A percentile compares a stretch with the other conserved stretches of the same genome.
phyloP scores from a whole-genome alignment of 345 rosid species.

The Noccaea caerulescens region DNA sequence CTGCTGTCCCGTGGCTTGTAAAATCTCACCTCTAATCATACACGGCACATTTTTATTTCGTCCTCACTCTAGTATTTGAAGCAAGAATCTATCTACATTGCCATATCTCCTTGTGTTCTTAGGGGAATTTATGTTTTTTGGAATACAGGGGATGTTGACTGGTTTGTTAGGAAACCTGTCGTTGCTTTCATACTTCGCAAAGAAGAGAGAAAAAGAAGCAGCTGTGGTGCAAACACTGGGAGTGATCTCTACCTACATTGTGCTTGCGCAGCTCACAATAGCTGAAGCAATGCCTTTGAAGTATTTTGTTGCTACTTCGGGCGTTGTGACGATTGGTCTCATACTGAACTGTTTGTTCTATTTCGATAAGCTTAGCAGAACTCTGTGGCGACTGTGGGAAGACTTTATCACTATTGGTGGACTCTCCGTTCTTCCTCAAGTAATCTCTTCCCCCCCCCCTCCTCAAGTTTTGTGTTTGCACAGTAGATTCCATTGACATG shows the following conservation, averaged over 20 bases:
- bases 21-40: neutral
- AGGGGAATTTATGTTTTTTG: constrained; percentile 7
- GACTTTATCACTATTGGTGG: constrained; percentile 84
- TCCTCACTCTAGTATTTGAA: neutral
- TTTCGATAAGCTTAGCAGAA: constrained; percentile 53
- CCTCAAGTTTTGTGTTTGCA: neutral
- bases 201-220: constrained; percentile 83
- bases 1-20: constrained; percentile 96
- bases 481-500: neutral
- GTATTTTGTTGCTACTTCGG: constrained; percentile 56
- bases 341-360: constrained; percentile 61
- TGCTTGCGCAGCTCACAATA: constrained; percentile 76
- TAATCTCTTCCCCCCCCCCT: constrained; percentile 21
- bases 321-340: constrained; percentile 64
- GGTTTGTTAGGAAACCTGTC: constrained; percentile 90
- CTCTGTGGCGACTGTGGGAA: constrained; percentile 79
- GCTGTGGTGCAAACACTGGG: constrained; percentile 82
- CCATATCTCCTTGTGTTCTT: neutral
- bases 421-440: constrained; percentile 82
- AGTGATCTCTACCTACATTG: constrained; percentile 59
- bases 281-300: constrained; percentile 85
- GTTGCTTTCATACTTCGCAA: constrained; percentile 78
- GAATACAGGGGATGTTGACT: constrained; percentile 82
- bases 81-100: neutral
- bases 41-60: neutral